Evolutionary conservation across 1,284 basidiomycete genomes (phyloP).

Genomic region (Trichosporon asahii): DNA sequence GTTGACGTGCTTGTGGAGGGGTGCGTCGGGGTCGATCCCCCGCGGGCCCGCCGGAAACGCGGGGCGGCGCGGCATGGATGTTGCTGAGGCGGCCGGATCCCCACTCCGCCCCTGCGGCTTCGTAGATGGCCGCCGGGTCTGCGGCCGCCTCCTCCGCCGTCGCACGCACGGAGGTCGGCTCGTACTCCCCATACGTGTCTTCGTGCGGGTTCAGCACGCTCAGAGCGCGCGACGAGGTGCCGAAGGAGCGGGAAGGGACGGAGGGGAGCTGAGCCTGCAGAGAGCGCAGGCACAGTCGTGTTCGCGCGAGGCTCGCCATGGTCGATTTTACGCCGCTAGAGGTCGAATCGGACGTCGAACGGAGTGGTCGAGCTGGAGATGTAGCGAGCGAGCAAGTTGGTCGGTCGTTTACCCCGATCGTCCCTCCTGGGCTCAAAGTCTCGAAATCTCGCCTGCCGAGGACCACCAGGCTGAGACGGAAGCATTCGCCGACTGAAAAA

Average conservation of each 20-base stretch:
- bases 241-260: background rate
- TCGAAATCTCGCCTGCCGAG: slow-evolving; percentile 16
- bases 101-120: background rate
- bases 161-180: background rate
- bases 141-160: background rate
- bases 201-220: slow-evolving; percentile 11
- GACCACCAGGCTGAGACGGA: background rate
- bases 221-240: slow-evolving; percentile 1
- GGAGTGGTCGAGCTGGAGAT: background rate
- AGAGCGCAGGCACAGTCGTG: background rate
- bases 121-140: slow-evolving; percentile 11
- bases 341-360: too few species aligned
- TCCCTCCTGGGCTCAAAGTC: background rate
- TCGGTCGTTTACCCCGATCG: slow-evolving; percentile 3
- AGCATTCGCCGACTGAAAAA: slow-evolving; percentile 9
- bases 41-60: slow-evolving; percentile 21
- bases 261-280: too few species aligned
- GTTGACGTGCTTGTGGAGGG: slow-evolving; percentile 40
- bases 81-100: background rate
- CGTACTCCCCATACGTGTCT: background rate
- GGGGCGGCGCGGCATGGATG: slow-evolving; percentile 29
- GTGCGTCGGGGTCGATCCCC: slow-evolving; percentile 20
- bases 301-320: background rate
- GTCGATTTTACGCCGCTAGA: background rate
- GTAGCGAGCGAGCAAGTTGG: background rate